Base-by-base conservation (phyloP, 129 eudicot genomes). In the Flaveria linearis region DNA sequence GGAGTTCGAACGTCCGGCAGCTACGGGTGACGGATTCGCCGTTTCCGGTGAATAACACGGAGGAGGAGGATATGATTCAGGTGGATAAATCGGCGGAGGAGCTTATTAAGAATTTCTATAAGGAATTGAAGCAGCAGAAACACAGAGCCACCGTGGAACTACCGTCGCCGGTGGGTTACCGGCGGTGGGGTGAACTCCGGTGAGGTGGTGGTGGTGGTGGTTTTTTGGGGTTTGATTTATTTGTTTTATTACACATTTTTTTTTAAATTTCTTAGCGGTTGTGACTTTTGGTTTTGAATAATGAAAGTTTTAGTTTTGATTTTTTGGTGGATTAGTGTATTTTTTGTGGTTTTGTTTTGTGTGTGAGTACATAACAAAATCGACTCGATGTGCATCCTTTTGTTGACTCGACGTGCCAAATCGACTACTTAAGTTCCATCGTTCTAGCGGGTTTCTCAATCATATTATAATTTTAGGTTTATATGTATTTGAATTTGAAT, bases 1-100 rank as follows among this genome's bases (percentile, higher is more conserved):
- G 42, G 55, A 86, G 88, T 51, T 84, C 87, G 3, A 28, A 39
- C 69, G 96, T 84, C 53, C 84, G 91, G 82, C 91, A 83, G 68
- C 81, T 88, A 2, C 78, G 97, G 78, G 88, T 92, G 43, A 87
- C 90, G 28, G 97, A 92, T 77, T 92, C 97, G 14, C 96, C 97
- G 20, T 92, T 85, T 46, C 84, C 91, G 78, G 39, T 84, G 26
- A 77, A 68, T 64, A 83, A 80, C 3, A 73, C 45, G 74, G 86
- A 45, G 61, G 91, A 82, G 75, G 91, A 82, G 75, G 91, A 69
- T 20, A 50, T 39, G n/a, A 11, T 41, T 39, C 87, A 87, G 57
- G 96, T 92, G 78, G 95, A 89, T 67, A 84, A 78, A 77, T 87
- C 78, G 47, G 96, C 93, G n/a, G 97, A 92, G n/a, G 96, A 84